phyloP scores from a whole-genome alignment of 2,329 filamentous ascomycete genomes.

The Hirsutella thompsonii region DNA sequence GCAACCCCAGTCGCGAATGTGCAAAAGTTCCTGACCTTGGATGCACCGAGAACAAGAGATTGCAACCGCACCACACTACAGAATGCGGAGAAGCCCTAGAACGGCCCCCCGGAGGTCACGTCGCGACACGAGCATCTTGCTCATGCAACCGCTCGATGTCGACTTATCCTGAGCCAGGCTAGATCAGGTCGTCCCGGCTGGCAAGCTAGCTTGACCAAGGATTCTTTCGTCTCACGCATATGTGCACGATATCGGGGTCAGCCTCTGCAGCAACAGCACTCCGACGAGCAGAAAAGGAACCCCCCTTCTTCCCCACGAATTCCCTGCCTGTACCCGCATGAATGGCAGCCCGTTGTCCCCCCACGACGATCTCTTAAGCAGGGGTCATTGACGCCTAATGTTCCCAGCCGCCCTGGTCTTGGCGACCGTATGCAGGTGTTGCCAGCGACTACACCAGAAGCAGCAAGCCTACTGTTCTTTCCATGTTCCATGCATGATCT shows the following conservation, averaged over 20 bases:
- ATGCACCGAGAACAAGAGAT: conserved; percentile 2
- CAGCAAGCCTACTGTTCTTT: conserved; percentile 3
- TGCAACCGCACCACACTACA: conserved; percentile 1
- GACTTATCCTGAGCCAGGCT: not conserved
- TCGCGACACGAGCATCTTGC: not conserved
- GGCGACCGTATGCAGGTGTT: conserved; percentile 1
- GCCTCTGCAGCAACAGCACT: not conserved
- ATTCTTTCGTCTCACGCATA: not conserved
- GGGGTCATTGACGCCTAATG: not conserved
- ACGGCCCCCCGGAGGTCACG: not conserved
- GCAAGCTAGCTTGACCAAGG: not conserved
- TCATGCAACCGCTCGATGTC: not conserved
- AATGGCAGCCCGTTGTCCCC: not conserved
- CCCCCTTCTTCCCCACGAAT: not conserved
- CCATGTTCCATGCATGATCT: conserved; percentile 3
- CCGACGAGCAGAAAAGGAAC: not conserved
- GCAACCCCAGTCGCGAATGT: conserved; percentile 6
- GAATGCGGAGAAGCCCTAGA: not conserved
- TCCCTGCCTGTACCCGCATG: not conserved
- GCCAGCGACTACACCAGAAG: conserved; percentile 3
- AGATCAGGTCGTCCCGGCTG: not conserved
- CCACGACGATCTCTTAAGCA: not conserved
- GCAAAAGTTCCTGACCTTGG: conserved; percentile 11
- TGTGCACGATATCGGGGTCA: not conserved
- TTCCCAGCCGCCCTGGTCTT: conserved; percentile 4